Evolutionary conservation across 345 rosid species (phyloP), one percentile per base, ranked within the genome.

Genomic region (Lepidium sativum): DNA sequence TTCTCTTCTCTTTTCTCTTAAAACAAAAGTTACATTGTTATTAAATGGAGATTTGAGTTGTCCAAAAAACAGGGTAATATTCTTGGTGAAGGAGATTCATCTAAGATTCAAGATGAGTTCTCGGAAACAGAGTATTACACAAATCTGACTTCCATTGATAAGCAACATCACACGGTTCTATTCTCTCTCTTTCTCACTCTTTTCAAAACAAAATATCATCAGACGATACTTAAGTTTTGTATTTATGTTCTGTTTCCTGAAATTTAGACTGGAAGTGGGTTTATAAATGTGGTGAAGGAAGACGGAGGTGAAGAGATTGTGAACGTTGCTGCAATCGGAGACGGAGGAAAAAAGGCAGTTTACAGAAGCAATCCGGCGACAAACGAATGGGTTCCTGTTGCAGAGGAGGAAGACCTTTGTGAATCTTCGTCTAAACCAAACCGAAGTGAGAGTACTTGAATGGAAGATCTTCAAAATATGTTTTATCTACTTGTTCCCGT

Each of bases 251-350:
- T 49, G 17, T 63, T 66, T 67, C n/a, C 13, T 58, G 10, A 44
- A 15, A 44, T 21, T 21, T 73, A 86, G 96, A 84, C 89, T 0
- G 90, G 89, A 70, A 86, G 70, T 62, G 96, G 96, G 25, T 88
- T 86, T 67, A 88, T 88, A 9, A 70, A 70, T 67, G 80, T 63
- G 48, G 77, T 73, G 25, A 49, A n/a, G 39, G 70, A 40, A 48
- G 85, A 57, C 54, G 84, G 66, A 23, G 69, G 56, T 56, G 79
- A 62, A 45, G 82, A 54, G 14, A 4, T 14, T 6, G 43, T 35
- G 15, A 66, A 10, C 17, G 2, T 9, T n/a, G 31, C 13, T 0
- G 31, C 3, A 43, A 3, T 38, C 6, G 63, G 18, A 48, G 70
- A 68, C 29, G 82, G 73, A 63, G 72, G 67, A 17, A 62, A 60